These are phyloP conservation scores for Sporobolomyces pararoseus DNA, from an alignment of 768 basidiomycete species.

Conservation along the genomic window DNA sequence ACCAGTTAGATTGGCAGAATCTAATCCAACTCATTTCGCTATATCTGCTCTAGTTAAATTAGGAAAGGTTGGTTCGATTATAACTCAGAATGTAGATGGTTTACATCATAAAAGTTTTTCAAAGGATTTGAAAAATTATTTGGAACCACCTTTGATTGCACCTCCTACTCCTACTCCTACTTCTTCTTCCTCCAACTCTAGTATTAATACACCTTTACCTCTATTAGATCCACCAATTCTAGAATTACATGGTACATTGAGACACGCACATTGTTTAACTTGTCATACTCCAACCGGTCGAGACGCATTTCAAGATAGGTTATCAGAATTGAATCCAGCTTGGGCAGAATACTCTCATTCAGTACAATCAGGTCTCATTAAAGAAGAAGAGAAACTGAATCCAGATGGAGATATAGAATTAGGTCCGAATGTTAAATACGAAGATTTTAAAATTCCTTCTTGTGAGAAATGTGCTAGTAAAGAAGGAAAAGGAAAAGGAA, in stretches of 20 bases:
- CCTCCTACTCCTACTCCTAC: slow-evolving; percentile 6
- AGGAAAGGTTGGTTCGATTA: slow-evolving; percentile 59
- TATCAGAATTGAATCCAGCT: slow-evolving; percentile 27
- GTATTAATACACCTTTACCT: too few relatives aligned
- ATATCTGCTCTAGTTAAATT: slow-evolving; percentile 75
- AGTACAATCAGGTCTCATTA: slow-evolving; percentile 10
- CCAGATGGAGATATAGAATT: slow-evolving; percentile 43
- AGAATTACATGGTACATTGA: slow-evolving; percentile 42
- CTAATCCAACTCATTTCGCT: slow-evolving; percentile 85
- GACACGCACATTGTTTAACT: slow-evolving; percentile 39
- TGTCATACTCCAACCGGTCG: slow-evolving; percentile 36
- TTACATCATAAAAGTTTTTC: slow-evolving; percentile 59
- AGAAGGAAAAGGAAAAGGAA: too few relatives aligned
- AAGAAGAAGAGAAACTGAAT: slow-evolving; percentile 34
- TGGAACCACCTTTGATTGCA: slow-evolving; percentile 13
- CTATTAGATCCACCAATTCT: slow-evolving; percentile 42
- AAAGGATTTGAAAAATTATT: slow-evolving; percentile 27
- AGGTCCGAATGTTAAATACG: slow-evolving; percentile 27
- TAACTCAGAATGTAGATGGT: slow-evolving; percentile 89
- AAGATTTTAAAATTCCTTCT: slow-evolving; percentile 34
- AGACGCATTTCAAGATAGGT: slow-evolving; percentile 37
- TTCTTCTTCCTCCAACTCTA: slow-evolving; percentile 12
- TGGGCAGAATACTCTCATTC: slow-evolving; percentile 31
- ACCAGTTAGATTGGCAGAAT: slow-evolving; percentile 71
- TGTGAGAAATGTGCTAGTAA: slow-evolving; percentile 32